These are phyloP conservation scores for Geranium incanum DNA, from an alignment of 441 rosid species.

Conservation along the genomic window DNA sequence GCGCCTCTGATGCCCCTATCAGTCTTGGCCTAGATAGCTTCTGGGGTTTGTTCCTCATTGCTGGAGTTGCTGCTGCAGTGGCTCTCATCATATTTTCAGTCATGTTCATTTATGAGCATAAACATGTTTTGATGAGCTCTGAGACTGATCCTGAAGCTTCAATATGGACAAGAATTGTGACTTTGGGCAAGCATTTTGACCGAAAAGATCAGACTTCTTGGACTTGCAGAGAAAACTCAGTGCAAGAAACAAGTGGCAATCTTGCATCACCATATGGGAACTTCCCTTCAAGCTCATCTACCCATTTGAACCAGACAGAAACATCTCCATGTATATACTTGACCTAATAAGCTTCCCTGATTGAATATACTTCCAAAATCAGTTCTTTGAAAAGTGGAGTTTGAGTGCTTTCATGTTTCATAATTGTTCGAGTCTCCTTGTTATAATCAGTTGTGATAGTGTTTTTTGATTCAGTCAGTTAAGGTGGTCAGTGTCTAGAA, in stretches of 20 bases:
- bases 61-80: slow-evolving; percentile 26
- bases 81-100: slow-evolving; percentile 33
- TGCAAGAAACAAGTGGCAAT: background rate
- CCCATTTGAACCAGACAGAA: background rate
- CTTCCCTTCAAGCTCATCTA: background rate
- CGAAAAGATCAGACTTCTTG: background rate
- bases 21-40: slow-evolving; percentile 51
- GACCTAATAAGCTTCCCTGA: background rate
- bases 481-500: too few relatives aligned
- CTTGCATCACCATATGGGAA: background rate
- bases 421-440: background rate
- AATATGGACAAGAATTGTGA: slow-evolving; percentile 1
- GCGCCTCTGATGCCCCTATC: slow-evolving; percentile 24
- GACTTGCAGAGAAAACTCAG: background rate
- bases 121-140: slow-evolving; percentile 7
- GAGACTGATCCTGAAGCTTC: background rate
- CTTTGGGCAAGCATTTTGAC: background rate
- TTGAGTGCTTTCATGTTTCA: background rate
- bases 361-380: background rate
- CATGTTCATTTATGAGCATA: slow-evolving; percentile 25
- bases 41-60: slow-evolving; percentile 47
- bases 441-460: too few relatives aligned
- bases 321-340: background rate
- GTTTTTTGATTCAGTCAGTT: too few relatives aligned
- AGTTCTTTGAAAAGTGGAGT: background rate